Evolutionary conservation across 306 rosid genomes (phyloP).

Genomic region (Castanopsis chinensis): DNA sequence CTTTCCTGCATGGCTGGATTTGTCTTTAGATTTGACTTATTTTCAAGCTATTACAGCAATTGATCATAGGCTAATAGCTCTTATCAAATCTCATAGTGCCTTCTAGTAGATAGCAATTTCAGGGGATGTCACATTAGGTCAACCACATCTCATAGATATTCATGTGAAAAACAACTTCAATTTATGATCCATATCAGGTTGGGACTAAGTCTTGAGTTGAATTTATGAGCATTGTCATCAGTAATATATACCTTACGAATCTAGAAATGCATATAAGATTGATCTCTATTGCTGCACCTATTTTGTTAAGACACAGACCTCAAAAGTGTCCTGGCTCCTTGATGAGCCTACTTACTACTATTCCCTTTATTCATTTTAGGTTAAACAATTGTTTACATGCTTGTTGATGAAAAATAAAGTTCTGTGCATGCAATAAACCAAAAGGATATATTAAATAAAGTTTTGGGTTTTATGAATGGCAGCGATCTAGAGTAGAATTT

Average conservation of each 20-base stretch:
- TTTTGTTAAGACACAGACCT: neutral
- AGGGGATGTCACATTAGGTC: neutral
- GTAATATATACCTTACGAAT: neutral
- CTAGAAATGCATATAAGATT: neutral
- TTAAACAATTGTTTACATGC: conserved; percentile 5
- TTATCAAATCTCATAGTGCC: neutral
- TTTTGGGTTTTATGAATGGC: conserved; percentile 40
- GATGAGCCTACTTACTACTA: neutral
- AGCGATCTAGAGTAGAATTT: conserved; percentile 82
- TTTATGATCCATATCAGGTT: neutral
- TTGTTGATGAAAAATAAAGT: neutral
- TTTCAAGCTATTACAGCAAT: neutral
- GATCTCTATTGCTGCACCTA: neutral
- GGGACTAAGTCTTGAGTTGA: neutral
- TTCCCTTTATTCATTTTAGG: neutral
- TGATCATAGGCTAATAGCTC: neutral
- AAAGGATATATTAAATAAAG: neutral
- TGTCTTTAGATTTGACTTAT: neutral
- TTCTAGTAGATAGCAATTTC: neutral
- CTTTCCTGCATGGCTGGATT: conserved; percentile 10
- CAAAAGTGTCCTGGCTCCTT: neutral
- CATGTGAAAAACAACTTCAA: neutral
- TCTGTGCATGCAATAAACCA: conserved; percentile 8
- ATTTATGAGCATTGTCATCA: neutral
- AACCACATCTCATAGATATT: neutral